phyloP scores from a whole-genome alignment of 495 filamentous ascomycete genomes.

The Penicillium fimorum region DNA sequence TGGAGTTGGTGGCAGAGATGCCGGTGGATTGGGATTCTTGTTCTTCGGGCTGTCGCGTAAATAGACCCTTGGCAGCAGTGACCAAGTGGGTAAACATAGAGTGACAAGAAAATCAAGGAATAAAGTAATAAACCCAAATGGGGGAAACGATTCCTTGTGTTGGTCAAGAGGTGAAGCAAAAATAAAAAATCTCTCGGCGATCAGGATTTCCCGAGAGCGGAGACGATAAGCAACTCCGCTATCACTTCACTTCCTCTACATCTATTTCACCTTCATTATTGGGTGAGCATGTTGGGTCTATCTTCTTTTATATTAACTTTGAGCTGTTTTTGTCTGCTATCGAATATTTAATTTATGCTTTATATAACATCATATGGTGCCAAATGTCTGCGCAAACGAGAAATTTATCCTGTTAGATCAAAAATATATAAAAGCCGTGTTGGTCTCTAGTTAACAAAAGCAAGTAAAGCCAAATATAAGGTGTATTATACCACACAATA shows the following conservation, averaged over 20 bases:
- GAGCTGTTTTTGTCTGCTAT: neutral
- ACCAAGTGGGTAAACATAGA: constrained; percentile 49
- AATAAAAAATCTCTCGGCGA: constrained; percentile 39
- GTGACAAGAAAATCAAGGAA: constrained; percentile 12
- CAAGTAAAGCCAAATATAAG: neutral
- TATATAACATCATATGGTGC: neutral
- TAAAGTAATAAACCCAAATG: constrained; percentile 8
- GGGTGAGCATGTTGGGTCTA: neutral
- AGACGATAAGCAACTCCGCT: constrained; percentile 15
- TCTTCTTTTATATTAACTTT: neutral
- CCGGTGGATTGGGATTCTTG: constrained; percentile 19
- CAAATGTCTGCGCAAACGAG: neutral
- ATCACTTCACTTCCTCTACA: neutral
- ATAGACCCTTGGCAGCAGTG: constrained; percentile 46
- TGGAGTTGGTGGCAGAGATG: constrained; percentile 19
- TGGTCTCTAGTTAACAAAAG: too few species aligned
- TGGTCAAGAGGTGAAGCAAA: constrained; percentile 22
- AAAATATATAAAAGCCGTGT: neutral
- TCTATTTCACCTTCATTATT: neutral
- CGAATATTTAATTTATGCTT: neutral
- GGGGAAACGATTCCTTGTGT: constrained; percentile 1
- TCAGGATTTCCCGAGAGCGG: constrained; percentile 36
- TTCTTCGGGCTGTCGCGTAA: constrained; percentile 31
- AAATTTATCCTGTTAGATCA: neutral
- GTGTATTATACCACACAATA: neutral